These are phyloP conservation scores for Taphrina betulina DNA, from an alignment of 1,139 yeast species.

Conservation along the genomic window DNA sequence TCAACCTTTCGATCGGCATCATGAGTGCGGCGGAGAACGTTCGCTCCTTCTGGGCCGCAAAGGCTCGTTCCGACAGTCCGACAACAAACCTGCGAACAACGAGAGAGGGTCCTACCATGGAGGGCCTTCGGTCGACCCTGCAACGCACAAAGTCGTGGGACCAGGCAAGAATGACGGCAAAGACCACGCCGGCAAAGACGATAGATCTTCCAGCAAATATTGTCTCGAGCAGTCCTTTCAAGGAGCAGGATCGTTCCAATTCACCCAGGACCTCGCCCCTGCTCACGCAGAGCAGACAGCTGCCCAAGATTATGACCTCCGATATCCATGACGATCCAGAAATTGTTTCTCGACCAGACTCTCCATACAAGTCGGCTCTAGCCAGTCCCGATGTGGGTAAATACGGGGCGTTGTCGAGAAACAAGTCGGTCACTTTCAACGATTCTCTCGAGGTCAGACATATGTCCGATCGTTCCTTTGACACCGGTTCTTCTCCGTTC, in stretches of 20 bases:
- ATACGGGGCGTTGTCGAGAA: constrained; percentile 1
- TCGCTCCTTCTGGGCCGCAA: constrained; percentile 26
- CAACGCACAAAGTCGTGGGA: not conserved
- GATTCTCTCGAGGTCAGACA: constrained; percentile 28
- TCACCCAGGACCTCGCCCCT: constrained; percentile 13
- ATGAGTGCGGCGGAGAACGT: constrained; percentile 24
- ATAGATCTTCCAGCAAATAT: constrained; percentile 12
- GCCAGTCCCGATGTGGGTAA: constrained; percentile 13
- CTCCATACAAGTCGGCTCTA: constrained; percentile 20
- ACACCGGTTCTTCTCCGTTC: constrained; percentile 19
- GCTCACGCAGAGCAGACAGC: not conserved
- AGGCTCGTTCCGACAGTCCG: constrained; percentile 7
- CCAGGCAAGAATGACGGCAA: not conserved
- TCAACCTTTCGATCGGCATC: too few relatives aligned
- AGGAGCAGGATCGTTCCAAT: not conserved
- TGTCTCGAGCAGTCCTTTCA: constrained; percentile 1
- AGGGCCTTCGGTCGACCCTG: constrained; percentile 9
- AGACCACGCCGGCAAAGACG: not conserved
- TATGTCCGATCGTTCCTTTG: constrained; percentile 30
- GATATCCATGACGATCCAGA: not conserved
- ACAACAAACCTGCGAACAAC: constrained; percentile 2
- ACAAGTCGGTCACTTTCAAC: constrained; percentile 28
- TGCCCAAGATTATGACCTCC: not conserved
- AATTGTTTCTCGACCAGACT: not conserved
- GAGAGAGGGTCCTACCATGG: constrained; percentile 25